Evolutionary conservation across 2,329 filamentous ascomycete genomes (phyloP).

Genomic region (Penicillium sumatraense): DNA sequence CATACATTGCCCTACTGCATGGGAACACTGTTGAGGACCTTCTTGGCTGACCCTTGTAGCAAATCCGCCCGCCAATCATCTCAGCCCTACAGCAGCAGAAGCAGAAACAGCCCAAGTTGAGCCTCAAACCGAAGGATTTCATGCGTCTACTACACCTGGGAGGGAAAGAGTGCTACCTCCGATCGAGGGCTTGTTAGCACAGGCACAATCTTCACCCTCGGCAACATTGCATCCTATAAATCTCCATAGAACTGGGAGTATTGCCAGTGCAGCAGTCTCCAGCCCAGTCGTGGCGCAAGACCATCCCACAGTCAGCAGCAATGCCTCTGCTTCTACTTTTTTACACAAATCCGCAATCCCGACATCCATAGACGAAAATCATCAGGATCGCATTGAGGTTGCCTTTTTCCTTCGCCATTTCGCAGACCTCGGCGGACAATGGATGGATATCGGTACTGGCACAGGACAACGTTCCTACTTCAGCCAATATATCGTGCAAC

Average conservation of each 20-base stretch:
- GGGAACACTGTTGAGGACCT: too few species aligned
- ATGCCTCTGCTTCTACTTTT: too few species aligned
- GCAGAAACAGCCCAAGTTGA: too few species aligned
- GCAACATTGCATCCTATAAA: neutral
- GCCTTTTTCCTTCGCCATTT: slow-evolving; percentile 22
- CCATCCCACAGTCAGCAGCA: neutral
- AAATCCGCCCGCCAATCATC: too few species aligned
- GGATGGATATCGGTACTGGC: slow-evolving; percentile 21
- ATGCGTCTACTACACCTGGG: neutral
- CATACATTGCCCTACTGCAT: too few species aligned
- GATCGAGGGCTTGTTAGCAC: neutral
- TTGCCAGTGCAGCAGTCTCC: too few species aligned
- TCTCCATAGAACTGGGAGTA: too few species aligned
- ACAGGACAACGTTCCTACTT: slow-evolving; percentile 17
- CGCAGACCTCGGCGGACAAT: slow-evolving; percentile 13
- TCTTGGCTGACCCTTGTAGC: too few species aligned
- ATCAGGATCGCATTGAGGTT: slow-evolving; percentile 17
- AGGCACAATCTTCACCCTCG: neutral
- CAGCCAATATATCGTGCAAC: slow-evolving; percentile 14
- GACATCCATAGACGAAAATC: slow-evolving; percentile 3
- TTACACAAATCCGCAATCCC: neutral
- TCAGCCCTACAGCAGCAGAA: too few species aligned
- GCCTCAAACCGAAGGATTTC: too few species aligned
- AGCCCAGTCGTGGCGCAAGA: neutral
- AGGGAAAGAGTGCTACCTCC: neutral